phyloP scores from a whole-genome alignment of 768 basidiomycete genomes.

The Daedalea quercina region DNA sequence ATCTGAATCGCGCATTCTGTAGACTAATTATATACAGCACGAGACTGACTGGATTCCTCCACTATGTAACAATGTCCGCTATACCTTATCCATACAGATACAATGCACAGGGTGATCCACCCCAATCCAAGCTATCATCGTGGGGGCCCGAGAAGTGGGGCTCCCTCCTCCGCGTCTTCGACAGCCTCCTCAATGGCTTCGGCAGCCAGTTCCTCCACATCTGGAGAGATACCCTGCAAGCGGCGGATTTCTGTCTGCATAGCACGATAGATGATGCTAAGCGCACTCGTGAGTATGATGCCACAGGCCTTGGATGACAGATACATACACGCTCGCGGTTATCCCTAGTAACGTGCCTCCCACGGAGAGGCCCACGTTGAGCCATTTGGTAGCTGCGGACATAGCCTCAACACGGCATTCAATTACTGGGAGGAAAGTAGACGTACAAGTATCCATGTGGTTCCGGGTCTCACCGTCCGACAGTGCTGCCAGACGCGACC shows the following conservation, averaged over 20 bases:
- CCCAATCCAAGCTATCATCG: too few species aligned
- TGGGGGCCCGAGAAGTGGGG: constrained; percentile 39
- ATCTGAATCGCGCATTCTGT: neutral
- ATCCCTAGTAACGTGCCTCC: constrained; percentile 53
- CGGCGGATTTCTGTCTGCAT: constrained; percentile 56
- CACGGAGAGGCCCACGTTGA: constrained; percentile 55
- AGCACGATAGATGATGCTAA: constrained; percentile 59
- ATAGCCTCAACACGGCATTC: constrained; percentile 1
- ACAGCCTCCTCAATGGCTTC: constrained; percentile 55
- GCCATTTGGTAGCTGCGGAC: constrained; percentile 48
- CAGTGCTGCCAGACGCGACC: constrained; percentile 63
- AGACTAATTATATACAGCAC: neutral
- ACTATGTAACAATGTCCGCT: neutral
- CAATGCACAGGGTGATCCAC: neutral
- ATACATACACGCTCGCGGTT: constrained; percentile 59
- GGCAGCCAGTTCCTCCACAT: constrained; percentile 47
- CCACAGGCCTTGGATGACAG: constrained; percentile 3
- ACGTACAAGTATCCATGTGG: constrained; percentile 70
- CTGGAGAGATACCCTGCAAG: constrained; percentile 40
- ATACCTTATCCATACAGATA: neutral
- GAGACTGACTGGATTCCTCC: neutral
- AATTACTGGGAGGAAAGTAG: neutral
- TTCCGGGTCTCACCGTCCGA: constrained; percentile 71
- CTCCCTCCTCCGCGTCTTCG: constrained; percentile 55
- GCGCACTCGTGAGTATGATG: neutral